A percentile compares a stretch with the other conserved stretches of the same genome.
phyloP scores from a whole-genome alignment of 306 rosid genomes.

The Elaeagnus macrophylla region DNA sequence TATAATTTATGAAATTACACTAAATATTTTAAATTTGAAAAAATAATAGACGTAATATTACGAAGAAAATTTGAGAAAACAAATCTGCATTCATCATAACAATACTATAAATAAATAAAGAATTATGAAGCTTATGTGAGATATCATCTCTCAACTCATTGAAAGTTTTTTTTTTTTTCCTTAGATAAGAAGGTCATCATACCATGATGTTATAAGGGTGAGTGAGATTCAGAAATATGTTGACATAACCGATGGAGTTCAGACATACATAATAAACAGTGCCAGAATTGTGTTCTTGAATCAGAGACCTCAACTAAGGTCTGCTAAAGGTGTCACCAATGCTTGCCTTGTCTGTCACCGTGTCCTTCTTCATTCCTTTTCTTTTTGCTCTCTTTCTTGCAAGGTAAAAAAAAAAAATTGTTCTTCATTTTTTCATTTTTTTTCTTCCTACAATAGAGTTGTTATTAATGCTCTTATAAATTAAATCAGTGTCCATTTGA shows the following conservation, averaged over 20 bases:
- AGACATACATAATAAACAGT: constrained; percentile 90
- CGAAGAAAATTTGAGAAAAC: no score
- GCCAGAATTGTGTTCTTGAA: constrained; percentile 90
- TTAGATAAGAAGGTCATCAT: constrained; percentile 88
- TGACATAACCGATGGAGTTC: constrained; percentile 71
- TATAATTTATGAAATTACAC: no score
- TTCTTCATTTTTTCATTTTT: no score
- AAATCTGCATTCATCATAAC: no score
- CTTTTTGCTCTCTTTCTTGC: constrained; percentile 94
- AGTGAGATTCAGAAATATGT: constrained; percentile 82
- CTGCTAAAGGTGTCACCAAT: constrained; percentile 84
- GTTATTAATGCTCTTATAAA: no score
- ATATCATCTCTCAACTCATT: no score
- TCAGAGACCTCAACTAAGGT: constrained; percentile 95
- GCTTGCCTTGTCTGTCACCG: constrained; percentile 93
- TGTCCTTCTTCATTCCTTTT: constrained; percentile 77
- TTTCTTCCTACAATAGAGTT: background rate
- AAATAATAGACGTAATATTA: no score
- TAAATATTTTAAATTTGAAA: no score
- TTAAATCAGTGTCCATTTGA: no score
- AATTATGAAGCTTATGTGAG: no score
- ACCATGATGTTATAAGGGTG: constrained; percentile 89
- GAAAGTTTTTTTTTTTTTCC: background rate
- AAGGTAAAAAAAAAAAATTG: no score
- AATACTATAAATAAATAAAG: no score